Conservation (phyloP, 2,329 filamentous ascomycete species). For the Phaeophleospora eucalypticola region DNA sequence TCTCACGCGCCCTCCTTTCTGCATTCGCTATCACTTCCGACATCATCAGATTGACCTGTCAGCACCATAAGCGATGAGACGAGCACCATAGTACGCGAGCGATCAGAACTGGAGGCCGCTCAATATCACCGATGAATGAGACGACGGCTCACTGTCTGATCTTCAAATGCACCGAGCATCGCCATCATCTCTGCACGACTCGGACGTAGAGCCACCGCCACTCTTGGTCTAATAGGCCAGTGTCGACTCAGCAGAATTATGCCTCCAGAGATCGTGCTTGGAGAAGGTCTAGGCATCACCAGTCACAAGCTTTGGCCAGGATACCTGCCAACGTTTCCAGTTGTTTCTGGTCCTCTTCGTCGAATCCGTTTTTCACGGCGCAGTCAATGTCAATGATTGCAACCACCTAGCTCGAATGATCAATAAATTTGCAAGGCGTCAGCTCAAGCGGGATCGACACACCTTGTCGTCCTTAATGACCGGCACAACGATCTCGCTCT, state of each 20-base stretch:
- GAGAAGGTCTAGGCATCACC: constrained; percentile 37
- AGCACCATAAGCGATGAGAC: too few relatives aligned
- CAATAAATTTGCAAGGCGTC: constrained; percentile 12
- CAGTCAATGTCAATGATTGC: constrained; percentile 81
- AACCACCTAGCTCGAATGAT: constrained; percentile 46
- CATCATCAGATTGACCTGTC: too few relatives aligned
- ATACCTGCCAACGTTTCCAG: constrained; percentile 64
- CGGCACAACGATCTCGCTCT: constrained; percentile 79
- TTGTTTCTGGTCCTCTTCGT: constrained; percentile 60
- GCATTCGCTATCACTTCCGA: too few relatives aligned
- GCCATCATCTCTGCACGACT: too few relatives aligned
- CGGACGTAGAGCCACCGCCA: too few relatives aligned
- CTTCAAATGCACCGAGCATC: too few relatives aligned
- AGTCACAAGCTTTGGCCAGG: constrained; percentile 61
- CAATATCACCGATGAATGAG: too few relatives aligned
- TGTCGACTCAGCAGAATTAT: not conserved
- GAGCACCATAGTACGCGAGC: too few relatives aligned
- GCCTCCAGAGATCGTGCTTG: not conserved
- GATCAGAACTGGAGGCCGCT: too few relatives aligned
- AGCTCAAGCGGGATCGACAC: constrained; percentile 16
- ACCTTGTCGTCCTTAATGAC: constrained; percentile 53
- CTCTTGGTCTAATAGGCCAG: too few relatives aligned
- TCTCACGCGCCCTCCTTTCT: too few relatives aligned
- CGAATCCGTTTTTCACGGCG: constrained; percentile 62
- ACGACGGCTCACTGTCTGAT: too few relatives aligned